Evolutionary conservation across 2,329 filamentous ascomycete genomes (phyloP).

Genomic region (Aspergillus intermedius): DNA sequence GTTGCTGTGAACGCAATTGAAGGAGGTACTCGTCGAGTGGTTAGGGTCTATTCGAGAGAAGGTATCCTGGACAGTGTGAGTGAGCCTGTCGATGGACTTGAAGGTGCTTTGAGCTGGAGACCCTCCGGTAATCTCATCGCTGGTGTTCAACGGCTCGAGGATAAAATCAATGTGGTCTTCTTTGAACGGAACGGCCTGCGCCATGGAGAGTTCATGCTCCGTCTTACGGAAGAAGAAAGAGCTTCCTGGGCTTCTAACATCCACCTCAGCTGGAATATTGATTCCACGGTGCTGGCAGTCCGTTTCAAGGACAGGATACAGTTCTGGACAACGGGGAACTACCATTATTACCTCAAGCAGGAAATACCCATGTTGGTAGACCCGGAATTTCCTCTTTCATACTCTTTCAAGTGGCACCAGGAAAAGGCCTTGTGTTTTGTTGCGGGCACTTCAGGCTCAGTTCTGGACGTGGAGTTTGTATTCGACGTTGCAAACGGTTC

Average conservation of each 20-base stretch:
- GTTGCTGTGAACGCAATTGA: conserved; percentile 81
- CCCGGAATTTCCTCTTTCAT: conserved; percentile 16
- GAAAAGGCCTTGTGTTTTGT: conserved; percentile 71
- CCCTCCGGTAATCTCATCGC: conserved; percentile 86
- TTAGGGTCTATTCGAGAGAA: conserved; percentile 86
- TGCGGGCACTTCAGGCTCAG: conserved; percentile 44
- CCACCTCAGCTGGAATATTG: conserved; percentile 75
- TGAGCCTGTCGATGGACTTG: conserved; percentile 89
- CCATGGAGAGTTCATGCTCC: conserved; percentile 88
- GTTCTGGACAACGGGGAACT: conserved; percentile 95
- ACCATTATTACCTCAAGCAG: conserved; percentile 96
- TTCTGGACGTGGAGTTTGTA: conserved; percentile 60
- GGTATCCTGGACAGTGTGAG: conserved; percentile 87
- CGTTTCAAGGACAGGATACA: conserved; percentile 68
- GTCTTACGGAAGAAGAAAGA: conserved; percentile 55
- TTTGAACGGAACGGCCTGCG: conserved; percentile 96
- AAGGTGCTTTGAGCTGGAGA: conserved; percentile 81
- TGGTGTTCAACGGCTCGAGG: conserved; percentile 65
- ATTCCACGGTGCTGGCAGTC: conserved; percentile 88
- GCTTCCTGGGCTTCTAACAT: conserved; percentile 53
- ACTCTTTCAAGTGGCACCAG: conserved; percentile 63
- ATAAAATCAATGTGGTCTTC: conserved; percentile 76
- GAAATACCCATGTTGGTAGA: conserved; percentile 54
- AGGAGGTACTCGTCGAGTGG: conserved; percentile 62
- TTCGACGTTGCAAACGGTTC: conserved; percentile 65